Evolutionary conservation across 495 filamentous ascomycete genomes (phyloP), one percentile per base, ranked within the genome.

Genomic region (Talaromyces nanjingensis): DNA sequence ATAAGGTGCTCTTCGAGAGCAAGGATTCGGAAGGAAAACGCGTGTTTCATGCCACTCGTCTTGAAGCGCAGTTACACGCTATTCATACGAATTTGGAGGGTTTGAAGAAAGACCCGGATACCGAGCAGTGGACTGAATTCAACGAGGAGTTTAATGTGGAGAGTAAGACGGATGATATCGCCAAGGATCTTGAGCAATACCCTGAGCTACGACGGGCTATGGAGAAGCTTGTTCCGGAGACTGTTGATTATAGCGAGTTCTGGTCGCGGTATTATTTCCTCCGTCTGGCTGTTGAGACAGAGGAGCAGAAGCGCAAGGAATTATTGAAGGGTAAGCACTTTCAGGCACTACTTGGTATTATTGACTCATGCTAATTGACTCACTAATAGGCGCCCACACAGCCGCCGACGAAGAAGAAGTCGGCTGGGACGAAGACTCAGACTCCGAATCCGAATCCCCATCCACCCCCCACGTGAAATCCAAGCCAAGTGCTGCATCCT

Each of bases 191-290:
- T 63, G 88, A 93, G 64, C 91, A 89, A 66, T 96, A 96, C 68
- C 86, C 89, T 24, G 94, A 98, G 76, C 79, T 99, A 65, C 83
- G 94, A 64, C 74, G 83, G 47, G 92, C 93, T 4, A 98, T 97
- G 94, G 96, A 97, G 83, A 93, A 89, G 78, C 81, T 96, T 59
- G 96, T 98, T 22, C 96, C 94, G 18, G 92, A 92, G 76, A 83
- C 83, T 66, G 91, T 97, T 14, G 83, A 92, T 33, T 99, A 99
- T 72, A 83, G 77, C 14, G 85, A 88, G 54, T 99, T 98, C 73
- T 99, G 96, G 96, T 88, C 83, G 67, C 83, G 94, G 42, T 99
- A 99, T 73, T 98, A 97, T 68, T 99, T 97, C 80, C 78, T 98
- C 65, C 81, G 96, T 68, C 88, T 96, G 66, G 91, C 96, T 24